Conservation (phyloP, 208 protist species). For the Histomonas meleagridis region DNA sequence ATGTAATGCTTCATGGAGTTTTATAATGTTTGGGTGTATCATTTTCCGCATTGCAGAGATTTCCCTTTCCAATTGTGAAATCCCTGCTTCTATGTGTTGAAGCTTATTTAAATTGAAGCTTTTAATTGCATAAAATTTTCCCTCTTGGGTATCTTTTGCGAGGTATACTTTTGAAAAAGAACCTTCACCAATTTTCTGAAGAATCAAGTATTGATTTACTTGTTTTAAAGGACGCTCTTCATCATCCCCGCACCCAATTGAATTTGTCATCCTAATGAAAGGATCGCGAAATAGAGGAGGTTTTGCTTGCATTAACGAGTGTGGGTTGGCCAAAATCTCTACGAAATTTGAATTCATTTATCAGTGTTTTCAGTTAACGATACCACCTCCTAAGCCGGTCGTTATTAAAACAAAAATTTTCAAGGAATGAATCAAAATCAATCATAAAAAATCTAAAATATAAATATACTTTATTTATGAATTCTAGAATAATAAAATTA, state of each 20-base stretch:
- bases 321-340: no score
- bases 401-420: no score
- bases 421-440: no score
- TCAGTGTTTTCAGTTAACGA: no score
- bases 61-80: background rate
- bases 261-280: no score
- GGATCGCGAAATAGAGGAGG: no score
- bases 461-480: no score
- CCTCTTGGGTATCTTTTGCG: background rate
- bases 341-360: no score
- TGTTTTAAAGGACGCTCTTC: background rate
- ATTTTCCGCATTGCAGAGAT: background rate
- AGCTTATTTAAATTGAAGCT: background rate
- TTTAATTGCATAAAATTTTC: slow-evolving; percentile 17
- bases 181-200: background rate
- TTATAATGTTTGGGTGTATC: background rate
- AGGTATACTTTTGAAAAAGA: slow-evolving; percentile 20
- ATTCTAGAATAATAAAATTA: no score
- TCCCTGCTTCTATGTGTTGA: background rate
- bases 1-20: background rate
- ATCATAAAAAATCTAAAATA: no score
- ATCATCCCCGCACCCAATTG: background rate
- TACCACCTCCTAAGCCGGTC: no score
- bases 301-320: no score
- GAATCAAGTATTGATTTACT: background rate